Evolutionary conservation across 176 grass and related monocot genomes (phyloP).

Genomic region (Ensete glaucum): DNA sequence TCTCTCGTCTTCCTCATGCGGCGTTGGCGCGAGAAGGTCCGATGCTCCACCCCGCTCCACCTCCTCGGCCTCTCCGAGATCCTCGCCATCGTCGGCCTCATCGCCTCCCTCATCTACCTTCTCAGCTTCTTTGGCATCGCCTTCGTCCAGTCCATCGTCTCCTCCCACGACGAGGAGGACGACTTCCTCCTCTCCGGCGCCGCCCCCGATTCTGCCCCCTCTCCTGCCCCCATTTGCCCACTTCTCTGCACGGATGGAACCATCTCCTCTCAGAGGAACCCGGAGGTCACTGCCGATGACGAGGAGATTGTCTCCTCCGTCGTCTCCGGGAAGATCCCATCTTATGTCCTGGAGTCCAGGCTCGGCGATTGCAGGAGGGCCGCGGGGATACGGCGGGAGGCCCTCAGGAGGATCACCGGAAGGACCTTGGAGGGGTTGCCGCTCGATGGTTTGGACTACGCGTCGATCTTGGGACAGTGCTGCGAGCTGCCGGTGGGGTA

Average conservation of each 20-base stretch:
- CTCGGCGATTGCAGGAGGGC: slow-evolving; percentile 6
- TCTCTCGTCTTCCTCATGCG: slow-evolving; percentile 76
- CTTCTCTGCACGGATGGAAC: not conserved
- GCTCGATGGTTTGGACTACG: slow-evolving; percentile 12
- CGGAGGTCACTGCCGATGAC: not conserved
- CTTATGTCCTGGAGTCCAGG: slow-evolving; percentile 5
- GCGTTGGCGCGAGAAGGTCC: slow-evolving; percentile 93
- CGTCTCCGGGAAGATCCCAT: slow-evolving; percentile 1
- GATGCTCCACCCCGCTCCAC: slow-evolving; percentile 73
- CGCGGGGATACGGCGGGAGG: slow-evolving; percentile 8
- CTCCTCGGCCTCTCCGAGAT: slow-evolving; percentile 60
- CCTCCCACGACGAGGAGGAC: slow-evolving; percentile 31
- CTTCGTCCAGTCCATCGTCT: slow-evolving; percentile 86
- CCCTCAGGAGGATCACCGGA: not conserved
- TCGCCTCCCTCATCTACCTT: slow-evolving; percentile 93
- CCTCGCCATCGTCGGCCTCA: slow-evolving; percentile 66
- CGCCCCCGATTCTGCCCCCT: not conserved
- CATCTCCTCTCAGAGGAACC: not conserved
- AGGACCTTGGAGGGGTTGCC: slow-evolving; percentile 4
- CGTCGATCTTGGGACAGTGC: slow-evolving; percentile 4
- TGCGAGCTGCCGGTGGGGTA: slow-evolving; percentile 10
- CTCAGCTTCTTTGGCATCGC: slow-evolving; percentile 98
- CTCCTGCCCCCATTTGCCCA: not conserved
- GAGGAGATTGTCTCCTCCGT: slow-evolving; percentile 9
- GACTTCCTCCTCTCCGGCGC: not conserved